Evolutionary conservation across 1,284 basidiomycete genomes (phyloP), one percentile per base, ranked within the genome.

Genomic region (Meripilus lineatus): DNA sequence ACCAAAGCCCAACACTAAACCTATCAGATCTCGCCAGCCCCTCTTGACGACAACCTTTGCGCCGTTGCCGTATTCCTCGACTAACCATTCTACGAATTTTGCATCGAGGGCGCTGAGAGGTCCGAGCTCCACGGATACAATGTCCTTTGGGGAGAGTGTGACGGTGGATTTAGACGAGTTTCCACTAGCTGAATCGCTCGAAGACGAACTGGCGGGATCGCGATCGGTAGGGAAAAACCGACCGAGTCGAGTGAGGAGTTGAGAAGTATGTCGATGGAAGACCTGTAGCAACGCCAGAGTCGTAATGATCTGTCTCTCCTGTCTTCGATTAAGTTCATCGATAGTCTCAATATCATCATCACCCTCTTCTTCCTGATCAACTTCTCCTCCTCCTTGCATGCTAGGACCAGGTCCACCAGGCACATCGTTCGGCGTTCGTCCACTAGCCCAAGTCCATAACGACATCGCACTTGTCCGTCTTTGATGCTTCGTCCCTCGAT

Each of bases 71-170:
- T 84, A 84, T 58, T 84, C 83, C 38, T 72, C 70, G 2, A 69
- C 76, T 10, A 90, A 66, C 85, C 84, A 89, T 57, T 85, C 84
- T 18, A 89, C 63, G 57, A 88, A 89, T 33, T 68, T 68, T 18
- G 74, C 79, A 52, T 89, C 87, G 36, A 80, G 57, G 7, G 68
- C 66, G 53, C 85, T 89, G 48, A 86, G 64, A 8, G 84, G 80
- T 2, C 84, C 81, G 1, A 89, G 70, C 56, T 85, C 84, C 38
- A 89, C 80, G 15, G 76, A 67, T 14, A 78, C 47, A 5, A 89
- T 65, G 47, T 88, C 84, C 54, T 72, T 78, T 7, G 83, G 75
- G 2, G 75, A 69, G 30, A 74, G 53, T 15, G 62, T 49, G 22
- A 75, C 49, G 36, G 47, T 23, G 22, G 34, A 34, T 20, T 50